These are phyloP conservation scores for Moniliella sp. DNA, from an alignment of 1,284 basidiomycete species.

Conservation along the genomic window DNA sequence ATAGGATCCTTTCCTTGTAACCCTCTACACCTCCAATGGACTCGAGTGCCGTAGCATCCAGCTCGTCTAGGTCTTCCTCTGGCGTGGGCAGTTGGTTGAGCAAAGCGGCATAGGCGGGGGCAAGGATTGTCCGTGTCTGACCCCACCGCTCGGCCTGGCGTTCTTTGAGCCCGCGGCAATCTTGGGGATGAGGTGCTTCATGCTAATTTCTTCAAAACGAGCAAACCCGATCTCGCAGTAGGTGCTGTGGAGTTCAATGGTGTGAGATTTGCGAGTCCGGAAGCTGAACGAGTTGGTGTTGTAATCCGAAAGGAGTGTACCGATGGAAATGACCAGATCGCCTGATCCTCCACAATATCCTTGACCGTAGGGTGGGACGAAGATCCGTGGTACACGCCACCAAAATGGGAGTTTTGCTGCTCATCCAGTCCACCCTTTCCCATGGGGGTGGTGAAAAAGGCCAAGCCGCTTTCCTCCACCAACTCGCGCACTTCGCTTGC, in stretches of 20 bases:
- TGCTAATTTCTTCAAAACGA: slow-evolving; percentile 36
- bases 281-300: too few species aligned
- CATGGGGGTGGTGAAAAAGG: slow-evolving; percentile 50
- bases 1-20: too few species aligned
- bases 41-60: too few species aligned
- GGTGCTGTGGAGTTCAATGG: slow-evolving; percentile 53
- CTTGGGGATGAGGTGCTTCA: slow-evolving; percentile 19
- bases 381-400: slow-evolving; percentile 46
- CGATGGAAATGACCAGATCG: slow-evolving; percentile 63
- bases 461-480: slow-evolving; percentile 43
- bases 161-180: slow-evolving; percentile 7
- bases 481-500: slow-evolving; percentile 50
- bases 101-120: slow-evolving; percentile 6
- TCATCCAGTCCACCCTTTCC: slow-evolving; percentile 66
- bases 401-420: slow-evolving; percentile 55
- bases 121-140: slow-evolving; percentile 5
- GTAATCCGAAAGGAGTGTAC: slow-evolving; percentile 63
- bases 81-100: slow-evolving; percentile 7
- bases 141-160: slow-evolving; percentile 2
- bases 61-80: slow-evolving; percentile 5
- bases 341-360: slow-evolving; percentile 56
- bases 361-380: slow-evolving; percentile 42
- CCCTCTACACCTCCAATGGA: too few species aligned
- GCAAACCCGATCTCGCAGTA: slow-evolving; percentile 33
- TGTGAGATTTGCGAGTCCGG: slow-evolving; percentile 13